Evolutionary conservation across 2,329 filamentous ascomycete genomes (phyloP).

Genomic region (Calonectria montana): DNA sequence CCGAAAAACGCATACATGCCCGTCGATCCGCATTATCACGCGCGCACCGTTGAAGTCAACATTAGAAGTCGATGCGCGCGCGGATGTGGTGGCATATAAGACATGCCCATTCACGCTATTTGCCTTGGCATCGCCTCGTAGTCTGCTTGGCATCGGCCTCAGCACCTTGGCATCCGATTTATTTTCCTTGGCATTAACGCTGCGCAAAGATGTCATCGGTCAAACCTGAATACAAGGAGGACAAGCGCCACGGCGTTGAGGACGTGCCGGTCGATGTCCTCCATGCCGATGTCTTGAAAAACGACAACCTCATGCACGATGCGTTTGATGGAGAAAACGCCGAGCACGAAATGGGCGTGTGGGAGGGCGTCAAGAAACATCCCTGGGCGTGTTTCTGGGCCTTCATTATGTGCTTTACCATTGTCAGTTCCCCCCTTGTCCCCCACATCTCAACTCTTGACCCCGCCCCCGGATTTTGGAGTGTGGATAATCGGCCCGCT

Average conservation of each 20-base stretch:
- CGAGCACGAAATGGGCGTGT: conserved; percentile 53
- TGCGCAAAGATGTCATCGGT: neutral
- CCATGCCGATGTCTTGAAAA: neutral
- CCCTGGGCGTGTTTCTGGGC: conserved; percentile 59
- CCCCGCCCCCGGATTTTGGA: neutral
- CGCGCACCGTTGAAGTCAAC: neutral
- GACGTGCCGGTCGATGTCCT: neutral
- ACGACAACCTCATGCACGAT: conserved; percentile 19
- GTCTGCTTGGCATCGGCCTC: neutral
- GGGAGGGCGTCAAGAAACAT: conserved; percentile 50
- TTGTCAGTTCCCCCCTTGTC: conserved; percentile 48
- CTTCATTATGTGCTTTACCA: conserved; percentile 60
- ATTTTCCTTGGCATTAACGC: neutral
- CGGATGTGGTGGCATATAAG: neutral
- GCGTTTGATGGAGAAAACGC: conserved; percentile 48
- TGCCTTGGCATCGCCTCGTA: neutral
- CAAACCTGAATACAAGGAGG: neutral
- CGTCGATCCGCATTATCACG: neutral
- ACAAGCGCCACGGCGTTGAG: neutral
- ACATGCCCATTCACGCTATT: neutral
- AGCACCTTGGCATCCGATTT: too few species aligned
- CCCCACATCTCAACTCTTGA: neutral
- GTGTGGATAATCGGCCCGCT: neutral
- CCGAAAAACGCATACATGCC: neutral
- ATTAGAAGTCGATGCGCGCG: neutral